Evolutionary conservation across 139 green algal genomes (phyloP), one percentile per base, ranked within the genome.

Genomic region (Chlamydomonas applanata): DNA sequence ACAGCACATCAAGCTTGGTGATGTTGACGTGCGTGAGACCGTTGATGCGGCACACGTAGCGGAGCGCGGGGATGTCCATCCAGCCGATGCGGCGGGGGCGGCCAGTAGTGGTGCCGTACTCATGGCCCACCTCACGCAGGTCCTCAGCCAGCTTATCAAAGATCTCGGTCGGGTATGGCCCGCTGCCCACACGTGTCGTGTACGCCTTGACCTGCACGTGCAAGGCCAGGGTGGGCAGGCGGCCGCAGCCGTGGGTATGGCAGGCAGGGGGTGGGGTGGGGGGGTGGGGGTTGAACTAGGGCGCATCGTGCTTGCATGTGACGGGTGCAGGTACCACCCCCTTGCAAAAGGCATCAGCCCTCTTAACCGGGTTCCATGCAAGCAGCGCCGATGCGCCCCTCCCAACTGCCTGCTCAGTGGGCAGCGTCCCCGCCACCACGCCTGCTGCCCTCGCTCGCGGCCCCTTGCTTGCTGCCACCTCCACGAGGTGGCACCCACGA

Each of bases 71-170:
- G 19, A 99, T 92, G 85, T 99, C 96, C 71, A 99, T 90, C 96
- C 96, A 99, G 34, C 96, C 96, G 44, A 97, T 94, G 30, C 96
- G 86, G 22, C 96, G 82, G 17, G 96, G 96, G 17, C 96, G 84
- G 14, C 96, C 96, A 0, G 96, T 99, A 71, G 96, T 99, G 45
- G 96, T 99, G 56, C 96, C 96, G 83, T 98, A 99, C 89, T 99
- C 96, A 36, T 45, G 60, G 24, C 93, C 92, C 1, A 87, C 73
- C 70, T 86, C 84, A 4, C 96, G 82, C 54, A 99, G 83, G 45
- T 93, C 74, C 27, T 99, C 96, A 1, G 86, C 95, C 19, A 96
- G 76, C 1, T 93, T 75, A 14, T 88, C 96, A 53, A 93, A 91
- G 11, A 99, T 80, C 89, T 99, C 96, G 4, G 96, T 99, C 16